A percentile compares a stretch with the other conserved stretches of the same genome.
Evolutionary conservation across 306 rosid genomes (phyloP).

Genomic region (Fragaria ananassa): DNA sequence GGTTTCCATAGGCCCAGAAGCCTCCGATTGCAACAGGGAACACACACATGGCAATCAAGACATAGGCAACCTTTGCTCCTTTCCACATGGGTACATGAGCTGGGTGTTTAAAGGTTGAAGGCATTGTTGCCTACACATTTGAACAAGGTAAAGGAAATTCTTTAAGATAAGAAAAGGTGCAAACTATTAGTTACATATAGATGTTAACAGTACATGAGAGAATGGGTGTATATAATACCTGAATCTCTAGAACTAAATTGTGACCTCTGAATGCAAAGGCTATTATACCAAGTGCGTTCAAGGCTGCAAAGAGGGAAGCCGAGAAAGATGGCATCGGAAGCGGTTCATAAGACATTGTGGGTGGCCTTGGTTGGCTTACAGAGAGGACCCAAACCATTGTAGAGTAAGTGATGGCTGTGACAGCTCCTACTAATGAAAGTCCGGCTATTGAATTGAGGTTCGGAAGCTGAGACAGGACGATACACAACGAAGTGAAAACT

Average conservation of each 20-base stretch:
- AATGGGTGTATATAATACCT: conserved; percentile 37
- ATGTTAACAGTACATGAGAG: neutral
- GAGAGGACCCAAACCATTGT: conserved; percentile 99
- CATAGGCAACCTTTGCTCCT: conserved; percentile 97
- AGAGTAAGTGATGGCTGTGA: conserved; percentile 93
- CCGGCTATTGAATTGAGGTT: conserved; percentile 98
- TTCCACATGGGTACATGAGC: conserved; percentile 99
- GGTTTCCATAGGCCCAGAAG: conserved; percentile 95
- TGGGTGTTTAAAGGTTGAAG: conserved; percentile 95
- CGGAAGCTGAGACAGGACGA: conserved; percentile 96
- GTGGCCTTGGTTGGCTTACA: conserved; percentile 84
- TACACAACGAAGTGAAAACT: conserved; percentile 88
- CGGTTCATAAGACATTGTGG: conserved; percentile 78
- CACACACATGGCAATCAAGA: conserved; percentile 91
- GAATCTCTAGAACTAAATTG: conserved; percentile 84
- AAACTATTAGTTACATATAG: neutral
- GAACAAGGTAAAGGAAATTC: conserved; percentile 10
- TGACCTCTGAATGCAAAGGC: conserved; percentile 99
- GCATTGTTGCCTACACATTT: conserved; percentile 79
- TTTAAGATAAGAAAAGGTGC: conserved; percentile 2
- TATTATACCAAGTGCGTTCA: conserved; percentile 91
- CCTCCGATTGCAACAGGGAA: conserved; percentile 97
- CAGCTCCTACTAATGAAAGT: conserved; percentile 91
- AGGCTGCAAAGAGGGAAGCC: conserved; percentile 62
- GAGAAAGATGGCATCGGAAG: conserved; percentile 50